These are phyloP conservation scores for Apiospora malaysiana DNA, from an alignment of 2,329 filamentous ascomycete species.

Conservation along the genomic window DNA sequence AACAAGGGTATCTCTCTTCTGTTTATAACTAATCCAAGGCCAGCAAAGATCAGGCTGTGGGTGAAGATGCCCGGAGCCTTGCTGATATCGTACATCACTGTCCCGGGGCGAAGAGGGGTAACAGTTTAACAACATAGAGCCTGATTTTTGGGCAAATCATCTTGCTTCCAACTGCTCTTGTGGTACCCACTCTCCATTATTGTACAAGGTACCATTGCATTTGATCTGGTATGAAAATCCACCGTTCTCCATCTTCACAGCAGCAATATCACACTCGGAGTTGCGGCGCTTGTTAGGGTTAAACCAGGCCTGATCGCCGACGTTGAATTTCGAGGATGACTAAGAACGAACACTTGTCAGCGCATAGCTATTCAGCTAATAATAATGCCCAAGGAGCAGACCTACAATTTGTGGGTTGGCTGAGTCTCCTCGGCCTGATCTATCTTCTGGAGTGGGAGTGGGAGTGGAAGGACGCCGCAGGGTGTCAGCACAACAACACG, in stretches of 20 bases:
- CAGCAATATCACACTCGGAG: background rate
- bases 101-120: background rate
- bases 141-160: no score
- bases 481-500: background rate
- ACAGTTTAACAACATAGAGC: background rate
- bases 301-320: background rate
- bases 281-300: rapidly evolving
- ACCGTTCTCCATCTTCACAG: background rate
- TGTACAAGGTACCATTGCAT: background rate
- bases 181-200: background rate
- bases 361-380: no score
- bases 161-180: background rate
- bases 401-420: background rate
- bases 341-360: no score
- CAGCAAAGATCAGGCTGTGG: background rate
- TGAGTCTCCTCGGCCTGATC: background rate
- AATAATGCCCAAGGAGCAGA: no score
- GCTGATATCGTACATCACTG: background rate
- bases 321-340: background rate
- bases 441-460: no score
- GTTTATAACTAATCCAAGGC: no score
- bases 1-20: no score
- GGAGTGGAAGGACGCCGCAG: background rate
- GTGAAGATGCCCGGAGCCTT: background rate
- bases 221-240: no score